These are phyloP conservation scores for Phytopythium sindhum DNA, from an alignment of 352 stramenopile species.

Conservation along the genomic window DNA sequence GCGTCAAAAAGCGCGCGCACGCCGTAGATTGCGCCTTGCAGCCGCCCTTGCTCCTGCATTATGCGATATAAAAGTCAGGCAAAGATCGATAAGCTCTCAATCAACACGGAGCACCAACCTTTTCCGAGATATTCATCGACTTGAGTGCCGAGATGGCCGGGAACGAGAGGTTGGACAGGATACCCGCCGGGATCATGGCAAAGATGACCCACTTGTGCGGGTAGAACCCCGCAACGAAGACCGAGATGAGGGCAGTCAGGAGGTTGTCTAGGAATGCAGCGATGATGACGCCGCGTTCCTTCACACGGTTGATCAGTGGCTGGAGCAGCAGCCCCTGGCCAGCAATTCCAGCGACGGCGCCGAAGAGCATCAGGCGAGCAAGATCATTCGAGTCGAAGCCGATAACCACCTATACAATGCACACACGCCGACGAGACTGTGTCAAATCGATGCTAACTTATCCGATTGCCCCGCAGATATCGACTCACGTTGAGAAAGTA, in stretches of 20 bases:
- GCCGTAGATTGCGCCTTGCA: conserved; percentile 73
- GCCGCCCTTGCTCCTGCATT: conserved; percentile 58
- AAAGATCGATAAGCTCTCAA: not conserved
- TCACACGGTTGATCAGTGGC: conserved; percentile 46
- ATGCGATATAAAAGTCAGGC: not conserved
- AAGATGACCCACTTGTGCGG: conserved; percentile 63
- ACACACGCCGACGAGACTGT: not conserved
- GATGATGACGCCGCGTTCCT: conserved; percentile 67
- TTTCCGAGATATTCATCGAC: conserved; percentile 41
- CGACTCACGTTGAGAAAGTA: conserved; percentile 68
- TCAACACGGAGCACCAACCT: conserved; percentile 15
- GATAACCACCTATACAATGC: conserved; percentile 39
- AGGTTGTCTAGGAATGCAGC: conserved; percentile 42
- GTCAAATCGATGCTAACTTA: not conserved
- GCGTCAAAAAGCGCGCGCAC: conserved; percentile 61
- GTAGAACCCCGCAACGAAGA: conserved; percentile 31
- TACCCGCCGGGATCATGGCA: conserved; percentile 29
- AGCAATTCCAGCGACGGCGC: conserved; percentile 24
- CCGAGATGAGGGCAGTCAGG: conserved; percentile 12
- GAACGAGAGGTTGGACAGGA: conserved; percentile 64
- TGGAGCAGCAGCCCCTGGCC: conserved; percentile 58
- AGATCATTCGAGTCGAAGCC: conserved; percentile 67
- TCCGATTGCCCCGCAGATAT: too few relatives aligned
- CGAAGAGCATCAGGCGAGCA: conserved; percentile 51
- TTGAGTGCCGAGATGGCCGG: conserved; percentile 42